Base-by-base conservation (phyloP, 2,329 filamentous ascomycete species). In the Dothistroma pini region DNA sequence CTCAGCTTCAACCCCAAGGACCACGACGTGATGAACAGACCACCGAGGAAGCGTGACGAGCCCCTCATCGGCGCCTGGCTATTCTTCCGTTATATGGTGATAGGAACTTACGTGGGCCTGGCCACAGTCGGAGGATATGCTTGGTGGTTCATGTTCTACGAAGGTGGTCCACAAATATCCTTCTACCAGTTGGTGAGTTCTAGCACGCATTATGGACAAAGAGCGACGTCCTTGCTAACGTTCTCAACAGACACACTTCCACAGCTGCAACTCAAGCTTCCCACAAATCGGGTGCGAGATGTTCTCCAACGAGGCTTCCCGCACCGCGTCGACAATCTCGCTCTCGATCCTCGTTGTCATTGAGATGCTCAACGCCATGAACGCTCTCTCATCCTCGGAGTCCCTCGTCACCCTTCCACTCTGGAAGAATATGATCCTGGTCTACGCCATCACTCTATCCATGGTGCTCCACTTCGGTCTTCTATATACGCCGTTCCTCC, bases 141-240 rank as follows among this genome's bases (percentile, higher is more conserved):
- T n/a, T 99, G 95, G 95, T 99, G 92, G 91, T 99, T 97, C 82
- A 93, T 99, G 89, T 96, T 89, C 82, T 93, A 97, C 80, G 79
- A 87, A 9, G 86, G 88, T 68, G 95, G 95, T 0, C 95, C 95
- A 25, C 90, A 96, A 76, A 96, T 99, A 77, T 87, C 82, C 65
- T 96, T 97, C 80, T 89, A 84, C 76, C 91, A 99, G 75, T 82
- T 99, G 68, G 81, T 84, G 77, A 76, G 80, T 76, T 22, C 34
- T 32, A 8, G 22, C 63, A 49, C 61, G 67, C 54, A 71, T 53
- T 35, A 2, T 10, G n/a, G 5, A 7, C 9, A n/a, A 12, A 48
- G 4, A 19, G n/a, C 16, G 41, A 44, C 16, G 3, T n/a, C n/a
- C 41, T 2, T 44, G 16, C 38, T 32, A 31, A 31, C 29, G 38